Base-by-base conservation (phyloP, 805 yeast species). In the Candida ulmi region DNA sequence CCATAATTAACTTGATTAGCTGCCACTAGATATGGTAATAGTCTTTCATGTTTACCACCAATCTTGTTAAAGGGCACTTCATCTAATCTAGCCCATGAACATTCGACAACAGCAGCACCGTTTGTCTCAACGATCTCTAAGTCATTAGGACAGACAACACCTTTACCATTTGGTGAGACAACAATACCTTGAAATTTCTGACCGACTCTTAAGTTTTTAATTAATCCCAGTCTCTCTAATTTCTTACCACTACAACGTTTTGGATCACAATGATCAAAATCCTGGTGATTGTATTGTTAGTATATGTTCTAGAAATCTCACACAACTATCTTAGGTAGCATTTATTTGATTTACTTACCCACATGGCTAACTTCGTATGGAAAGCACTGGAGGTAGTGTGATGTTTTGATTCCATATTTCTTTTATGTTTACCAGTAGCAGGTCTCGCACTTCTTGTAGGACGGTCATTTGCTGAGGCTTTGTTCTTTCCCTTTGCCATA, bases 1-100 rank as follows among this genome's bases (percentile, higher is more conserved):
- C 99, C 99, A 54, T 93, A 93, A 61, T 93, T 93, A 8, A 95
- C 98, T 24, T 96, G 95, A 58, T 93, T 93, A 0, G 98, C 96
- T 5, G 98, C 98, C 9, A 93, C 88, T 35, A 93, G 66, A 52
- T 91, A 93, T 1, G 99, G 99, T 41, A 93, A 42, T 11, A 93
- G 66, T 35, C 99, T 69, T 56, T 91, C 96, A 52, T 87, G 72
- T 44, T 76, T 78, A 5, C 98, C 98, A 4, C 98, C 98, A 42
- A 93, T 88, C 55, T 85, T 87, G 44, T 72, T 67, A 62, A 93
- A 93, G 5, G 99, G 99, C n/a, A 93, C 79, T 60, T 93, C 99
- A 40, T 88, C 95, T n/a, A 93, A 60, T 40, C 98, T 69, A 0
- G 99, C 99, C 99, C 99, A 93, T 2, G 96, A 88, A 62, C 98